Conservation (phyloP, 192 early-diverging fungal species). For the Linnemannia exigua region DNA sequence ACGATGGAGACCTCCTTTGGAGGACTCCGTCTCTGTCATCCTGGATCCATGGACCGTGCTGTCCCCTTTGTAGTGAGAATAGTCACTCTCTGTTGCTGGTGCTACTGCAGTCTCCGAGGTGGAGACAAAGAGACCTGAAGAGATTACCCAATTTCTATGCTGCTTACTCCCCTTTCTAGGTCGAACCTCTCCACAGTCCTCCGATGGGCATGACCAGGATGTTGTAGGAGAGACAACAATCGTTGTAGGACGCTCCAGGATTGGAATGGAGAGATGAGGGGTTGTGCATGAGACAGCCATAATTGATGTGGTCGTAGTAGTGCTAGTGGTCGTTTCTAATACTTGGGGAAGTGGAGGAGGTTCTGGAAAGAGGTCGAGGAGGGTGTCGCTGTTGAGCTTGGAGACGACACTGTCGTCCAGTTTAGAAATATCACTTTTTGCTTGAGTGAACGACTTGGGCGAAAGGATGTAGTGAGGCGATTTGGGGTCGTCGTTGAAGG, state of each 20-base stretch:
- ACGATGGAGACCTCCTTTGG: neutral
- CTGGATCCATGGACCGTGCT: neutral
- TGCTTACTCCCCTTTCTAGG: slow-evolving; percentile 14
- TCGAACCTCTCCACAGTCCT: neutral
- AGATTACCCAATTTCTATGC: slow-evolving; percentile 33
- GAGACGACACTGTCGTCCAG: slow-evolving; percentile 21
- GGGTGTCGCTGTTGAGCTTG: slow-evolving; percentile 20
- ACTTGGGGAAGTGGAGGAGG: slow-evolving; percentile 23
- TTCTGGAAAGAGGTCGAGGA: slow-evolving; percentile 33
- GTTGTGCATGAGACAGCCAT: neutral
- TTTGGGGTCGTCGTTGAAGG: neutral
- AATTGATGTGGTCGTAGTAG: neutral
- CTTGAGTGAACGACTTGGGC: slow-evolving; percentile 15
- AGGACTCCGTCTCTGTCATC: neutral
- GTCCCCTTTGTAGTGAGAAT: neutral
- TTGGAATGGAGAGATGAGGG: neutral
- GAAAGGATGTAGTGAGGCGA: slow-evolving; percentile 21
- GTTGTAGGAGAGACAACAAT: neutral
- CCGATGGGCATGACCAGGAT: neutral
- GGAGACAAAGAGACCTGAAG: slow-evolving; percentile 22
- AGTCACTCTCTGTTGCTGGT: neutral
- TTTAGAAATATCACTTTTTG: slow-evolving; percentile 23
- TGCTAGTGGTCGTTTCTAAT: neutral
- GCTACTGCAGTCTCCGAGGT: neutral
- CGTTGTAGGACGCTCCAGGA: neutral